Evolutionary conservation across 148 eudicot genomes (phyloP).

Genomic region (Amaranthus hypochondriacus): DNA sequence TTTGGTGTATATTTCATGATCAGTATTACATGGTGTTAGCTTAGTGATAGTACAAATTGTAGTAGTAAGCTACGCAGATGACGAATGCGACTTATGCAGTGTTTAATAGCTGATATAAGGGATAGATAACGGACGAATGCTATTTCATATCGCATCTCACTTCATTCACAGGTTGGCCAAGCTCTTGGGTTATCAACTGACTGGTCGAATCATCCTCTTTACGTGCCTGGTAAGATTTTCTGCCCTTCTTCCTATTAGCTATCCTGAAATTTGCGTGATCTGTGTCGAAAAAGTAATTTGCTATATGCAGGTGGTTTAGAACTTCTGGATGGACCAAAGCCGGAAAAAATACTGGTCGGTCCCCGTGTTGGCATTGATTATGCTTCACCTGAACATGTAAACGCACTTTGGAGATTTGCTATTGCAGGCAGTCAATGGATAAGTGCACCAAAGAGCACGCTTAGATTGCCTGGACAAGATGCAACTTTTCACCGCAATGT

Average conservation of each 20-base stretch:
- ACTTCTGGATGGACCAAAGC: conserved; percentile 77
- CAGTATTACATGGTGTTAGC: too few species aligned
- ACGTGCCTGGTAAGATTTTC: conserved; percentile 49
- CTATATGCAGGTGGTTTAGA: conserved; percentile 63
- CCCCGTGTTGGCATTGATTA: conserved; percentile 92
- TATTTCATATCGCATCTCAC: too few species aligned
- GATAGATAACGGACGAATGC: too few species aligned
- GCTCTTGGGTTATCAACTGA: conserved; percentile 87
- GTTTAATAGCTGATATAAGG: too few species aligned
- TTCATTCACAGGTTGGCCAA: conserved; percentile 68
- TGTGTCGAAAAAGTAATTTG: conserved; percentile 8
- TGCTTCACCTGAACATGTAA: conserved; percentile 74
- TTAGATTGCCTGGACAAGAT: conserved; percentile 36
- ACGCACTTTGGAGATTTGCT: conserved; percentile 88
- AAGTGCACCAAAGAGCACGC: conserved; percentile 89
- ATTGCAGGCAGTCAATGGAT: conserved; percentile 75
- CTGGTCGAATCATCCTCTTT: conserved; percentile 90
- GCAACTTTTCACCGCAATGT: background rate
- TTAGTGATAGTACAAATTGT: too few species aligned
- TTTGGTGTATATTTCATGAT: too few species aligned
- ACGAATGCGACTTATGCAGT: too few species aligned
- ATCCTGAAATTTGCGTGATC: background rate
- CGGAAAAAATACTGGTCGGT: conserved; percentile 72
- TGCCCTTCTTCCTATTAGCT: background rate
- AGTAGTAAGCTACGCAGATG: too few species aligned